Evolutionary conservation across 768 basidiomycete genomes (phyloP), one percentile per base, ranked within the genome.

Genomic region (Agaricus blazei): DNA sequence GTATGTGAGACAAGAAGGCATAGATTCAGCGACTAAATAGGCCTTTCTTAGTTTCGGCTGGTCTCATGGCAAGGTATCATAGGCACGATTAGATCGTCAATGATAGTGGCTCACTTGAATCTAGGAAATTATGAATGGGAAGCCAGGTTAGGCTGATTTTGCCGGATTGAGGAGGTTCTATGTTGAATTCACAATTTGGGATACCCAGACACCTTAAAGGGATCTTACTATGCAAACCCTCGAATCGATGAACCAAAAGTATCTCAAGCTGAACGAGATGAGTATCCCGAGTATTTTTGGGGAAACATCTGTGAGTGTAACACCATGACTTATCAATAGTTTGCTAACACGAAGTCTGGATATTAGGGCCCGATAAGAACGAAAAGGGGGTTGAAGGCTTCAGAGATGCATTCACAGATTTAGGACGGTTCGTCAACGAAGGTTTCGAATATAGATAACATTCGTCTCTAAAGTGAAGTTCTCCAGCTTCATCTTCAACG

Each of bases 111-210:
- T 47, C n/a, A 48, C 42, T 40, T 47, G 52, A 34, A 31, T 48
- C 27, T 24, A 91, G 85, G 96, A 98, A 77, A 83, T 95, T 45
- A 97, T 98, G 94, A 98, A 98, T 64, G 95, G 95, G 29, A 87
- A 83, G 62, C 90, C 88, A 60, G 90, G 88, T 81, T 57, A 60
- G 65, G 34, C 27, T 36, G 12, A 37, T 43, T 14, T 40, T 48
- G 19, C 23, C 11, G 14, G 48, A 44, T 5, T 23, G 40, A 27
- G 28, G 26, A 14, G 12, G 19, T 11, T 27, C 54, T 19, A 19
- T 45, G 36, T 45, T n/a, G 6, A 49, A 3, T 8, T 55, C 11
- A 31, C 8, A 46, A 14, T 19, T 28, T 51, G 11, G 26, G 50
- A 26, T 41, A 36, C 49, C 27, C 60, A 86, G 93, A 98, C 67